phyloP scores from a whole-genome alignment of 805 yeast species.

The Zygosaccharomyces bisporus region DNA sequence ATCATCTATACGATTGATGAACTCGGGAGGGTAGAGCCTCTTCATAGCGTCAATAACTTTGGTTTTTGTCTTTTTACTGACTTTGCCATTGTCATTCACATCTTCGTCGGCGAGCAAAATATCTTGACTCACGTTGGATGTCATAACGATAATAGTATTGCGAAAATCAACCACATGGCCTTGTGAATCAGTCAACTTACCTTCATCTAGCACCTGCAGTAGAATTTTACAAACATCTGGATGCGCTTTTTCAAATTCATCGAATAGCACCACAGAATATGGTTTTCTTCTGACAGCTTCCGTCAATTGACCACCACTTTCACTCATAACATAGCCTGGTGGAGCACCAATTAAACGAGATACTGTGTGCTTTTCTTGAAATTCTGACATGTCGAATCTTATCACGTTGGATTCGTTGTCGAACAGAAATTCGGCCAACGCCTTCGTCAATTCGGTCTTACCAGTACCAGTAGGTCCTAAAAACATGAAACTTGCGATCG shows the following conservation, averaged over 20 bases:
- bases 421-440: conserved; percentile 86
- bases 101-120: conserved; percentile 63
- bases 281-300: conserved; percentile 96
- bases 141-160: conserved; percentile 93
- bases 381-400: conserved; percentile 96
- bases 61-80: conserved; percentile 49
- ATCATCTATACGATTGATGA: conserved; percentile 90
- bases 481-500: conserved; percentile 94
- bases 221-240: conserved; percentile 88
- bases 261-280: conserved; percentile 86
- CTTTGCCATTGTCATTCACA: conserved; percentile 53
- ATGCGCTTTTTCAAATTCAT: conserved; percentile 96
- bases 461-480: conserved; percentile 99
- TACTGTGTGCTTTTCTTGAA: conserved; percentile 90
- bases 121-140: conserved; percentile 95
- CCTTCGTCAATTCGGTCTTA: conserved; percentile 91
- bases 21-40: conserved; percentile 85
- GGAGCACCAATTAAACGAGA: conserved; percentile 95
- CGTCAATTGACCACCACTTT: conserved; percentile 88
- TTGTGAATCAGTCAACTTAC: conserved; percentile 88
- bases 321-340: conserved; percentile 96
- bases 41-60: conserved; percentile 67
- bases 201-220: conserved; percentile 92
- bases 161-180: conserved; percentile 93
- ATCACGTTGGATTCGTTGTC: conserved; percentile 84